These are phyloP conservation scores for Arthroderma sp. DNA, from an alignment of 2,329 filamentous ascomycete genomes.

Conservation along the genomic window DNA sequence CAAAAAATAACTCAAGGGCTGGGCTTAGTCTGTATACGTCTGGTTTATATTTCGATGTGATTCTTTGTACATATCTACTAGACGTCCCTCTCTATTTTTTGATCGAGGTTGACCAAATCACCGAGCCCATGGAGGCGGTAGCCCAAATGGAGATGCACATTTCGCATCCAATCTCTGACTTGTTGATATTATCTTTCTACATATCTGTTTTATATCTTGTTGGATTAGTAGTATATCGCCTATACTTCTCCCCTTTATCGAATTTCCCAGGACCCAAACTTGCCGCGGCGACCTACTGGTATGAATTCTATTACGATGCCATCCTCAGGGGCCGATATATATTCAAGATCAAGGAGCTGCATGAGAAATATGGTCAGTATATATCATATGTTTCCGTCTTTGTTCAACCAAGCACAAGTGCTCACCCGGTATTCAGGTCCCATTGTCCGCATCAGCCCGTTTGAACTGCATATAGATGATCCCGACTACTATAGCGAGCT, in stretches of 20 bases:
- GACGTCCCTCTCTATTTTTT: too few species aligned
- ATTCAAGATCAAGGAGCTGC: conserved; percentile 19
- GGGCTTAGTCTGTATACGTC: too few species aligned
- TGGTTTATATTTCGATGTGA: too few species aligned
- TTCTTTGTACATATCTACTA: too few species aligned
- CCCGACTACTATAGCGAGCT: conserved; percentile 14
- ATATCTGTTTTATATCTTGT: conserved; percentile 1
- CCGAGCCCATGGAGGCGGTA: too few species aligned
- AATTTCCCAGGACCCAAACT: conserved; percentile 17
- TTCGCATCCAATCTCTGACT: too few species aligned
- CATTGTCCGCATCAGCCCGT: conserved; percentile 16
- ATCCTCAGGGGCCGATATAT: conserved; percentile 16
- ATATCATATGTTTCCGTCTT: background rate
- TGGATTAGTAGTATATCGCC: conserved; percentile 11
- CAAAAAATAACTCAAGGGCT: too few species aligned
- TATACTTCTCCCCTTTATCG: conserved; percentile 16
- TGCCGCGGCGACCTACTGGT: conserved; percentile 15
- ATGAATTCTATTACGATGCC: conserved; percentile 19
- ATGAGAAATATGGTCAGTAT: conserved; percentile 19
- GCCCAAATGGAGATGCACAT: too few species aligned
- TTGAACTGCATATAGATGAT: conserved; percentile 15
- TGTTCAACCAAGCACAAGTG: too few species aligned
- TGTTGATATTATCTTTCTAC: too few species aligned
- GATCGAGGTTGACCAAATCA: too few species aligned
- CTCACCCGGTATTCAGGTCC: conserved; percentile 9